These are phyloP conservation scores for Monosporozyma unispora DNA, from an alignment of 805 yeast genomes.

Conservation along the genomic window DNA sequence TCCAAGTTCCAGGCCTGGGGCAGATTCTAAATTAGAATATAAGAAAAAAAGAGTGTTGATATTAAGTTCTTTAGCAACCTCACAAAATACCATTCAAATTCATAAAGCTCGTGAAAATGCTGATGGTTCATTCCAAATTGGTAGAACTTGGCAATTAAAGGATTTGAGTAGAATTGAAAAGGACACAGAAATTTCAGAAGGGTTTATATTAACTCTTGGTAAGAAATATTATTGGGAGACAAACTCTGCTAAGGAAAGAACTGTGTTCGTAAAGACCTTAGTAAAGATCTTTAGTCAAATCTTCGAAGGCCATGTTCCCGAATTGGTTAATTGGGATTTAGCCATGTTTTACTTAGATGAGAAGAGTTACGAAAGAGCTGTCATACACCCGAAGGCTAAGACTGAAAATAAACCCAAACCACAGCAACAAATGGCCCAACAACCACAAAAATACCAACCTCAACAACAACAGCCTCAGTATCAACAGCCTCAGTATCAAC, in stretches of 20 bases:
- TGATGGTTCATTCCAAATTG: conserved; percentile 74
- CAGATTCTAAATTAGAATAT: conserved; percentile 35
- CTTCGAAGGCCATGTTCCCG: conserved; percentile 48
- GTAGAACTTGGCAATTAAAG: conserved; percentile 83
- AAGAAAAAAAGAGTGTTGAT: conserved; percentile 54
- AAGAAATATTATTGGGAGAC: conserved; percentile 84
- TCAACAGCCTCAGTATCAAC: neutral
- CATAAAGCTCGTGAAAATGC: conserved; percentile 81
- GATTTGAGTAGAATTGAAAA: conserved; percentile 53
- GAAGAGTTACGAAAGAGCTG: conserved; percentile 30
- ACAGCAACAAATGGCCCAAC: neutral
- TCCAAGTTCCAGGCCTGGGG: conserved; percentile 63
- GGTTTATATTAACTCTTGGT: conserved; percentile 52
- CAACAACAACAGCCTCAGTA: neutral
- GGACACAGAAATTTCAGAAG: conserved; percentile 44
- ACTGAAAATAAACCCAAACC: neutral
- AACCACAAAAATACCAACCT: neutral
- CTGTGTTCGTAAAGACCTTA: conserved; percentile 46
- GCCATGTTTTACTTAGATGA: conserved; percentile 34
- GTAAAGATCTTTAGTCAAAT: conserved; percentile 46
- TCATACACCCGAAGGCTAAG: conserved; percentile 6
- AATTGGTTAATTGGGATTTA: conserved; percentile 44
- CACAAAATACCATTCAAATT: conserved; percentile 57
- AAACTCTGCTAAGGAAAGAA: conserved; percentile 45
- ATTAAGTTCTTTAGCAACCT: conserved; percentile 42